Evolutionary conservation across 805 yeast species (phyloP).

Genomic region (Pichia thaimueangensis): DNA sequence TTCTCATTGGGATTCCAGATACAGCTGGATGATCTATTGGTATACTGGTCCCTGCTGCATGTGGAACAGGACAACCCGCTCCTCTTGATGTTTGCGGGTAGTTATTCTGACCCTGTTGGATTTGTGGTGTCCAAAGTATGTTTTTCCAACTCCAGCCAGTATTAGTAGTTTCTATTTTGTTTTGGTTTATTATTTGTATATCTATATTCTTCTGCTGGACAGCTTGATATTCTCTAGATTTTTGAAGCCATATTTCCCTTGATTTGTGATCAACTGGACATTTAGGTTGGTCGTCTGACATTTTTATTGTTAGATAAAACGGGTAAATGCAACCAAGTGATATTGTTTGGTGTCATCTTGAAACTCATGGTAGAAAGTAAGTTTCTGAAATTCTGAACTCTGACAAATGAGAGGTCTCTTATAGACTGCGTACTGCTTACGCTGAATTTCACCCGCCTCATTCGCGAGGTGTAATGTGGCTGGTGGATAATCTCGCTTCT

Average conservation of each 20-base stretch:
- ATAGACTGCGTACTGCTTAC: neutral
- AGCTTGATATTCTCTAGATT: constrained; percentile 21
- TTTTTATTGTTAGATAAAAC: too few species aligned
- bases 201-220: constrained; percentile 8
- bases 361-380: too few species aligned
- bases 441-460: too few species aligned
- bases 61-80: constrained; percentile 10
- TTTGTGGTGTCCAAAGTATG: constrained; percentile 20
- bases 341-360: too few species aligned
- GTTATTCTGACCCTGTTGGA: constrained; percentile 1
- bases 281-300: constrained; percentile 25
- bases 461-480: neutral
- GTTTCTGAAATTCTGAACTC: too few species aligned
- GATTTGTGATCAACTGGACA: constrained; percentile 72
- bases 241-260: constrained; percentile 50
- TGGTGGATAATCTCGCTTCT: too few species aligned
- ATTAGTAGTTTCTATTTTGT: neutral
- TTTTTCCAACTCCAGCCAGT: constrained; percentile 13
- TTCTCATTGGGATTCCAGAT: constrained; percentile 7
- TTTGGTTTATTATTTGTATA: neutral
- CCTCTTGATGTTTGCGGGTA: neutral
- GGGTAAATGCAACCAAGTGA: too few species aligned
- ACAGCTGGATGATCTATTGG: constrained; percentile 20
- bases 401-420: neutral
- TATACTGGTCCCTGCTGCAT: constrained; percentile 12